Base-by-base conservation (phyloP, 192 early-diverging fungal species). In the Umbelopsis sp. region DNA sequence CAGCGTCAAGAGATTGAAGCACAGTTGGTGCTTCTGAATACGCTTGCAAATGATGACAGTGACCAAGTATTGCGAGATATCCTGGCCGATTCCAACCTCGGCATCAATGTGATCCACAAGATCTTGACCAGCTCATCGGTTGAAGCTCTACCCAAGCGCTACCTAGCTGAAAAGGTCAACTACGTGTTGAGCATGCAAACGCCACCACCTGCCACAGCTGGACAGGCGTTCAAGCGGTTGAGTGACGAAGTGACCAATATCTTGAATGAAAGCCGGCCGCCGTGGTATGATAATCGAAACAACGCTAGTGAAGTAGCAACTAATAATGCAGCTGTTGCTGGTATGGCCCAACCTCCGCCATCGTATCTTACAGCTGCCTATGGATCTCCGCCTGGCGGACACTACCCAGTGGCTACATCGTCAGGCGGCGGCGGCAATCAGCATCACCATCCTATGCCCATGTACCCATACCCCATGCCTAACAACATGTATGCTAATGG, bases 1-100 rank as follows among this genome's bases (percentile, higher is more conserved):
- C 97, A 99, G 79, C 71, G 89, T 10, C 81, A 90, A 46, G 97
- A 99, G 76, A 81, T 90, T 21, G 93, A 96, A 64, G 97, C 95
- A 10, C 92, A 94, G 64, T 92, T 96, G 3, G 71, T 91, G 33
- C 79, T 97, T 37, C 80, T 98, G 27, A 88, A 91, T 66, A 90
- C 87, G 46, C 86, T 98, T 16, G 58, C 72, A 20, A n/a, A 37
- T 64, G 58, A 69, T 21, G 49, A 45, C 15, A 64, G 27, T n/a
- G 55, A 61, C 15, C 55, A 61, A 35, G 55, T 61, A 2, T 16
- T 61, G 21, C 55, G 55, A 37, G 55, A 61, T 61, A 61, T 61
- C 4, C 13, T 61, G 16, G 25, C 30, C 1, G 55, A 61, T 35
- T 61, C 55, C 13, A 61, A 25, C 30, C 18, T 61, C 4, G 55